Percentiles rank a stretch among this genome's conserved stretches.
Conservation (phyloP, 2,329 filamentous ascomycete genomes). For the Fusarium sp. region DNA sequence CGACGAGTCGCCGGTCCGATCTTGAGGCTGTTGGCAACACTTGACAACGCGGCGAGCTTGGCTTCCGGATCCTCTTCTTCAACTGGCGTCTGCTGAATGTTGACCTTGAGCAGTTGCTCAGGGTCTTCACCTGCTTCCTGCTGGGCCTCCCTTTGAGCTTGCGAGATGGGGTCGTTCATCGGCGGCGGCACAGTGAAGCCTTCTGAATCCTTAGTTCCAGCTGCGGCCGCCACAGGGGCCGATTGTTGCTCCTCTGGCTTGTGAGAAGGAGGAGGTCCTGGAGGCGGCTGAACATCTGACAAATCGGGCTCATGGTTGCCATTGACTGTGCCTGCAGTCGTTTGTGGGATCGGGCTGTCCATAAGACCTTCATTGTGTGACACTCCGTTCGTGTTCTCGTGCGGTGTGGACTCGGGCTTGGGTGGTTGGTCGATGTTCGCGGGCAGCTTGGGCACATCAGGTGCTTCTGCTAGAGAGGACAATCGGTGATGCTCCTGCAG, state of each 20-base stretch:
- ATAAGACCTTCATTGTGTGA: slow-evolving; percentile 47
- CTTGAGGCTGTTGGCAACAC: slow-evolving; percentile 79
- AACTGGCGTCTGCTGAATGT: slow-evolving; percentile 82
- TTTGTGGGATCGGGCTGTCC: slow-evolving; percentile 47
- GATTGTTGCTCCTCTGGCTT: slow-evolving; percentile 53
- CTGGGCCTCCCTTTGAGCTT: slow-evolving; percentile 73
- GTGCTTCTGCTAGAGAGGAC: slow-evolving; percentile 69
- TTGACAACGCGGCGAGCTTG: slow-evolving; percentile 79
- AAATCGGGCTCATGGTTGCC: slow-evolving; percentile 61
- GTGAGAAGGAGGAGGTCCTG: slow-evolving; percentile 61
- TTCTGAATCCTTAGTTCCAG: slow-evolving; percentile 74
- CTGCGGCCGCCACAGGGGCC: slow-evolving; percentile 38
- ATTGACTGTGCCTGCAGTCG: slow-evolving; percentile 57
- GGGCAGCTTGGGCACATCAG: slow-evolving; percentile 53
- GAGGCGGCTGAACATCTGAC: slow-evolving; percentile 64
- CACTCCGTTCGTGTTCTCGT: slow-evolving; percentile 62
- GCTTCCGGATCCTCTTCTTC: slow-evolving; percentile 82
- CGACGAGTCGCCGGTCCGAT: slow-evolving; percentile 75
- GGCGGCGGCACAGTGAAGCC: slow-evolving; percentile 80
- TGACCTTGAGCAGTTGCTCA: slow-evolving; percentile 81
- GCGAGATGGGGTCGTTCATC: slow-evolving; percentile 74
- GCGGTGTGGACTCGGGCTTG: slow-evolving; percentile 44
- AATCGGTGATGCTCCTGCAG: slow-evolving; percentile 67
- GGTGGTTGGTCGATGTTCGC: slow-evolving; percentile 44
- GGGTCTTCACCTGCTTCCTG: slow-evolving; percentile 65